Evolutionary conservation across 345 rosid genomes (phyloP).

Genomic region (Heritiera littoralis): DNA sequence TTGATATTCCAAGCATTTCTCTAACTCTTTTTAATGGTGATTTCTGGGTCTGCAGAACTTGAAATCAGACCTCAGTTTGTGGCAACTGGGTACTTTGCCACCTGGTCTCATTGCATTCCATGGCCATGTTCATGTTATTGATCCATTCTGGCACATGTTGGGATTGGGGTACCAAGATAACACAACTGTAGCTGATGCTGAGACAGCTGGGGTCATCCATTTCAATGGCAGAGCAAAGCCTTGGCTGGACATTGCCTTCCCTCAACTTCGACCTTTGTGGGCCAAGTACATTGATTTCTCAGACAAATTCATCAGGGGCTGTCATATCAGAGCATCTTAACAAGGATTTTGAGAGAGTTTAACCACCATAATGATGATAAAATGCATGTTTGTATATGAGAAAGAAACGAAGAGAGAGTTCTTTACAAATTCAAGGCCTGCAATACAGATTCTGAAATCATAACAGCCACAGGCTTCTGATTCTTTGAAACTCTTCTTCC

Average conservation of each 20-base stretch:
- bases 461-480: constrained; percentile 23
- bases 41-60: constrained; percentile 61
- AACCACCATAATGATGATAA: constrained; percentile 18
- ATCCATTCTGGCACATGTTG: constrained; percentile 98
- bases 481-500: not conserved
- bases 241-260: constrained; percentile 95
- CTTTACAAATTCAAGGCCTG: constrained; percentile 33
- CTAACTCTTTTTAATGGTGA: too few relatives aligned
- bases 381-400: constrained; percentile 29
- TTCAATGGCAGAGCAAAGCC: constrained; percentile 99
- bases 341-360: constrained; percentile 24
- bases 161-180: constrained; percentile 94
- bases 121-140: constrained; percentile 76
- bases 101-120: constrained; percentile 93
- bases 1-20: too few relatives aligned
- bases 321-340: constrained; percentile 69
- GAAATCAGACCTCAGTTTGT: constrained; percentile 91
- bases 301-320: constrained; percentile 83
- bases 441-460: constrained; percentile 24
- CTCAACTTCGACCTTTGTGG: constrained; percentile 84
- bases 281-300: constrained; percentile 75
- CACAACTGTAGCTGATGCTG: constrained; percentile 58
- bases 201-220: constrained; percentile 86
- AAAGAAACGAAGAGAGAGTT: constrained; percentile 33
- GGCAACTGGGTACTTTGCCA: constrained; percentile 96